Evolutionary conservation across 2,329 filamentous ascomycete species (phyloP).

Genomic region (Diplodia mutila): DNA sequence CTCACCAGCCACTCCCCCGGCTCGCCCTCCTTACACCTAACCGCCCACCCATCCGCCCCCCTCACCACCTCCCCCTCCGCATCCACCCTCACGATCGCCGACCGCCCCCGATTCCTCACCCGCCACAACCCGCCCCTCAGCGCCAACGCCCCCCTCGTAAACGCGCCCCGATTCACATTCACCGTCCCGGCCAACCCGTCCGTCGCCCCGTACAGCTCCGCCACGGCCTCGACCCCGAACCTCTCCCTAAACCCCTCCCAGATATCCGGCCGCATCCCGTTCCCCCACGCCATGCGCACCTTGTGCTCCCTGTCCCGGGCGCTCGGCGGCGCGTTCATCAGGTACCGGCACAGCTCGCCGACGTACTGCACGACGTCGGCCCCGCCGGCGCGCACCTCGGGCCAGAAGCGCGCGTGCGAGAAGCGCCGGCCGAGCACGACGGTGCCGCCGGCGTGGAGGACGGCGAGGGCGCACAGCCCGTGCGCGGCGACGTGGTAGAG

Average conservation of each 20-base stretch:
- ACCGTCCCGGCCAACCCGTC: slow-evolving; percentile 60
- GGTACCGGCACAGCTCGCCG: slow-evolving; percentile 74
- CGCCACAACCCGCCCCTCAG: slow-evolving; percentile 43
- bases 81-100: slow-evolving; percentile 44
- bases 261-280: slow-evolving; percentile 70
- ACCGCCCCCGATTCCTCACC: slow-evolving; percentile 34
- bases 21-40: slow-evolving; percentile 38
- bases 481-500: slow-evolving; percentile 75
- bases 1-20: slow-evolving; percentile 42
- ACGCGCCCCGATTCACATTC: slow-evolving; percentile 41
- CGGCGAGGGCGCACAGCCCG: slow-evolving; percentile 55
- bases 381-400: slow-evolving; percentile 67
- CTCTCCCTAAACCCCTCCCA: slow-evolving; percentile 68
- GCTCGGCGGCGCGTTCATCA: slow-evolving; percentile 67
- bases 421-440: slow-evolving; percentile 70
- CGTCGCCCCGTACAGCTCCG: slow-evolving; percentile 78
- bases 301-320: slow-evolving; percentile 63
- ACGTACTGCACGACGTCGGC: slow-evolving; percentile 77
- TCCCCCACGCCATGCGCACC: slow-evolving; percentile 65
- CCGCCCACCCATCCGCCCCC: slow-evolving; percentile 40
- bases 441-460: slow-evolving; percentile 58
- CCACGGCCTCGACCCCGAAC: slow-evolving; percentile 65
- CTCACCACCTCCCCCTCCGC: slow-evolving; percentile 37
- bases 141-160: slow-evolving; percentile 40
- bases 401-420: slow-evolving; percentile 73